Evolutionary conservation across 768 basidiomycete species (phyloP).

Genomic region (Termitomyces sp.): DNA sequence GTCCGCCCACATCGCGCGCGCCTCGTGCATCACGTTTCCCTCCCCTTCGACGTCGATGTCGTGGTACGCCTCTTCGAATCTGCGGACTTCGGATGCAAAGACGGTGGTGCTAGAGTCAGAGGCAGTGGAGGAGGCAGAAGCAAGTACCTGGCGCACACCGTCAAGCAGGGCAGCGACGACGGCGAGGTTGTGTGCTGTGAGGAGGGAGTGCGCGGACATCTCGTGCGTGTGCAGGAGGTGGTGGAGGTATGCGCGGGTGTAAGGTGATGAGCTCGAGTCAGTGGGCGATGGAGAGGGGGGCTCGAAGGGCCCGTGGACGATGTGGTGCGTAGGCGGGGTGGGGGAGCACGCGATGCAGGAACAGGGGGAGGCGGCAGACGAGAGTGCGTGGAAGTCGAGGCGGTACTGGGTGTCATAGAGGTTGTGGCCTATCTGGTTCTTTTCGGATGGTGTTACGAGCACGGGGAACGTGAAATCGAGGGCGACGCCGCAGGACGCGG

Average conservation of each 20-base stretch:
- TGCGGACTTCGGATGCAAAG: neutral
- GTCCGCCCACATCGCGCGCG: neutral
- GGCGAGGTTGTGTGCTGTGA: slow-evolving; percentile 70
- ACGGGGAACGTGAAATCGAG: slow-evolving; percentile 76
- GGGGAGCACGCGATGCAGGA: slow-evolving; percentile 56
- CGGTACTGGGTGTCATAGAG: slow-evolving; percentile 56
- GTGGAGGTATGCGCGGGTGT: slow-evolving; percentile 1
- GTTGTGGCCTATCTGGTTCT: slow-evolving; percentile 49
- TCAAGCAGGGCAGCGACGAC: slow-evolving; percentile 63
- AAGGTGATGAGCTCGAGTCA: neutral
- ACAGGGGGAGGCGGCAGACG: slow-evolving; percentile 32
- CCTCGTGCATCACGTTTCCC: neutral
- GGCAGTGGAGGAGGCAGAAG: neutral
- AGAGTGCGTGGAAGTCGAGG: slow-evolving; percentile 53
- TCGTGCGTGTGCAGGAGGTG: slow-evolving; percentile 63
- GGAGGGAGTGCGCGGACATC: slow-evolving; percentile 77
- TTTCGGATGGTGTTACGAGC: neutral
- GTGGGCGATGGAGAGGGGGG: neutral
- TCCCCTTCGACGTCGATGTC: neutral
- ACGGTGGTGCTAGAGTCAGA: neutral
- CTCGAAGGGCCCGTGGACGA: slow-evolving; percentile 35
- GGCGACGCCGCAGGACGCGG: slow-evolving; percentile 66
- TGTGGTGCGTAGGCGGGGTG: slow-evolving; percentile 21
- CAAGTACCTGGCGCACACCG: slow-evolving; percentile 38
- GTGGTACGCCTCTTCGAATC: neutral